Evolutionary conservation across 2,329 filamentous ascomycete species (phyloP).

Genomic region (Colletotrichum ledebouriae): DNA sequence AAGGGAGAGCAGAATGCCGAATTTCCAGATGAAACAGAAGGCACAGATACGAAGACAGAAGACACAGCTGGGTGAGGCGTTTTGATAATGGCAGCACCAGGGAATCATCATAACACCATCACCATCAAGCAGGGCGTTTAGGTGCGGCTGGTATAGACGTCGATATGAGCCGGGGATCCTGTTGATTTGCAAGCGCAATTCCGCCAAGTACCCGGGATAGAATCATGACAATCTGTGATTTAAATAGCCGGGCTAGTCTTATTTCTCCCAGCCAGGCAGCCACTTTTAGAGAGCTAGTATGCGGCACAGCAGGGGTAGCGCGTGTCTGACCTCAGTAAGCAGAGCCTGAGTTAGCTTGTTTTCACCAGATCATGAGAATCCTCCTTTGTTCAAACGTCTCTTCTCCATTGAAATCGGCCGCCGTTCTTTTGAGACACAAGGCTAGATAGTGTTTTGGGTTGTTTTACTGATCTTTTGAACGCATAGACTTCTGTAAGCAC

Average conservation of each 20-base stretch:
- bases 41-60: background rate
- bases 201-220: background rate
- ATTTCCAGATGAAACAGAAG: background rate
- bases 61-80: background rate
- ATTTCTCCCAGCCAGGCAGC: conserved; percentile 8
- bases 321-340: conserved; percentile 3
- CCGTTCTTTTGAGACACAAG: too few species aligned
- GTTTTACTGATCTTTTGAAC: background rate
- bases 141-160: too few species aligned
- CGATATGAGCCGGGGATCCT: too few species aligned
- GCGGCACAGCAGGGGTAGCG: conserved; percentile 20
- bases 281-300: background rate
- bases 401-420: too few species aligned
- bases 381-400: background rate
- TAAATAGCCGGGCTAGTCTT: background rate
- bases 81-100: too few species aligned
- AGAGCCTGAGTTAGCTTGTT: background rate
- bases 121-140: background rate
- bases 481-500: too few species aligned
- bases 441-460: too few species aligned
- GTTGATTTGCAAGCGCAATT: background rate
- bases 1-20: background rate
- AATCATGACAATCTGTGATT: background rate
- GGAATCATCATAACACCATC: background rate
- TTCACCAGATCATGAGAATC: background rate